Evolutionary conservation across 2,329 filamentous ascomycete genomes (phyloP), one percentile per base, ranked within the genome.

Genomic region (Cladophialophora yegresii): DNA sequence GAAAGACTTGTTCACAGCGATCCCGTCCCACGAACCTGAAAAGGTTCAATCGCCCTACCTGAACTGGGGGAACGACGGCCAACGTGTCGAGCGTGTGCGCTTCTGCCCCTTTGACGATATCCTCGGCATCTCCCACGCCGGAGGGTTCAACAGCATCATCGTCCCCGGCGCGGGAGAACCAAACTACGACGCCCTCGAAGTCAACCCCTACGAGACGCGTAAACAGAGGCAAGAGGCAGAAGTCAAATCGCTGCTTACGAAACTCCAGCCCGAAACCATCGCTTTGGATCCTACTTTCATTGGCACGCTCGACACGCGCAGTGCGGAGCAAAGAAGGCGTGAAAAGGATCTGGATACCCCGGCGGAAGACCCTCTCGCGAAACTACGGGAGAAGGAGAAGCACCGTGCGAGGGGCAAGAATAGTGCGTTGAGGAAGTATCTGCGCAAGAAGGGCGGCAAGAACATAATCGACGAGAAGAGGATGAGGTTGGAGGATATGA

Each of bases 71-170:
- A 91, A 91, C 55, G 91, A 96, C 66, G 93, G 92, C 22, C 86
- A 89, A 67, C 84, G 84, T 61, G 87, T 96, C 30, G 91, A 96
- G 77, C 86, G 89, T 47, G 86, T 96, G 1, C 84, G 85, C 66
- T 99, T 93, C 91, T 99, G 95, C 75, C 95, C 95, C 0, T 96
- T 90, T 68, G 95, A 99, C 76, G 95, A 99, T 80, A 82, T 97
- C 0, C 85, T 99, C 1, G 95, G 93, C 13, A 84, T 96, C 26
- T 85, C 89, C 1, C 93, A 98, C 79, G 85, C 90, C 73, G 82
- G 88, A 65, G 95, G 95, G 13, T 98, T 98, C 80, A 90, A 89
- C 16, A 95, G 89, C 62, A 86, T 97, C 74, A 86, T 99, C 71
- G 87, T 98, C 1, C 95, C 95, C 7, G 95, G 95, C 54, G 90